Conservation (phyloP, 306 rosid species). For the Canavalia ensiformis region DNA sequence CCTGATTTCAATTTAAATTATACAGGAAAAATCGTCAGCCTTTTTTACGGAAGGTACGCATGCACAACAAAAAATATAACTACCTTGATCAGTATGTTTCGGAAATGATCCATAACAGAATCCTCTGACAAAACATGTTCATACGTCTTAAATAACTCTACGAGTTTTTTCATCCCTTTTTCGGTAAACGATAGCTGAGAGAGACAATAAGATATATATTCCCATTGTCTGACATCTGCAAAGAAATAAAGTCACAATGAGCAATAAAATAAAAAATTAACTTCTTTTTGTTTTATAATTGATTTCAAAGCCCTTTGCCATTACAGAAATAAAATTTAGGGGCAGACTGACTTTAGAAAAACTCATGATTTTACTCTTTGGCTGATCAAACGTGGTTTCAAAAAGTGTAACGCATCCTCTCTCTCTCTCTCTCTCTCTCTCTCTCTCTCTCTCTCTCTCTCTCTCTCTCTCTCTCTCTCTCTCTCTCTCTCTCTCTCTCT, state of each 20-base stretch:
- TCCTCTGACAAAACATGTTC: conserved; percentile 86
- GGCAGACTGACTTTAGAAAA: background rate
- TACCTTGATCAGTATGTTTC: conserved; percentile 86
- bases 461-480: too few species aligned
- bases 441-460: too few species aligned
- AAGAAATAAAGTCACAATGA: conserved; percentile 21
- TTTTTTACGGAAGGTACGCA: conserved; percentile 27
- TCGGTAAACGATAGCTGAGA: conserved; percentile 95
- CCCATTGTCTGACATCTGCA: conserved; percentile 88
- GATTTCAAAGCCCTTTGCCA: conserved; percentile 22
- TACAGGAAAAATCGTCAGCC: conserved; percentile 25
- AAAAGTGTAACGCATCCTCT: background rate
- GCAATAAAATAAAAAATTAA: conserved; percentile 17
- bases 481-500: too few species aligned
- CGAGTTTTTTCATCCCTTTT: conserved; percentile 90
- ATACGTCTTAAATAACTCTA: conserved; percentile 84
- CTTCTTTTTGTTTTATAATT: conserved; percentile 1
- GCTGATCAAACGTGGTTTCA: background rate
- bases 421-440: too few species aligned
- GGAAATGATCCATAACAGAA: conserved; percentile 85
- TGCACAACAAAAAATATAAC: conserved; percentile 30
- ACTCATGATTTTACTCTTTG: conserved; percentile 1
- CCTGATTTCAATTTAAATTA: conserved; percentile 56
- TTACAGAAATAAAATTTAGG: conserved; percentile 7
- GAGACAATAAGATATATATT: conserved; percentile 89